Conservation (phyloP, 2,329 filamentous ascomycete species). For the Apiospora arundinis region DNA sequence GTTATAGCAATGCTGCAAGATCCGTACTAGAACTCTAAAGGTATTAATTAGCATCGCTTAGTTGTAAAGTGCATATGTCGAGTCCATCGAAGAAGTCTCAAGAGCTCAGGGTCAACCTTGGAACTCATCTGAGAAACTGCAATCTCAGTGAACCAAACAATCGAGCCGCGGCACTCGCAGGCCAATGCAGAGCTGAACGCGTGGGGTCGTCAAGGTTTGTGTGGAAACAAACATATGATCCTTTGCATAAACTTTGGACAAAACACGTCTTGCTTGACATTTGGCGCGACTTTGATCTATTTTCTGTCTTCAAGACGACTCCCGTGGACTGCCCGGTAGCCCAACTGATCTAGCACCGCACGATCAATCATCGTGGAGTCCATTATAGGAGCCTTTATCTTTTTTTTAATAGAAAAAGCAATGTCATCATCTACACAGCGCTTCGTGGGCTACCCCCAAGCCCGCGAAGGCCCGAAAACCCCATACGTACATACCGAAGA, state of each 20-base stretch:
- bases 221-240: conserved; percentile 17
- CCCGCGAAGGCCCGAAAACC: conserved; percentile 38
- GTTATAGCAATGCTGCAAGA: background rate
- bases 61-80: background rate
- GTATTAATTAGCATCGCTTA: background rate
- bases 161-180: background rate
- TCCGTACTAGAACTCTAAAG: background rate
- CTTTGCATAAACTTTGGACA: conserved; percentile 7
- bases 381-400: background rate
- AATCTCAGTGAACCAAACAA: background rate
- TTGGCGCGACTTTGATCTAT: background rate
- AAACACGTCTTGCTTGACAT: background rate
- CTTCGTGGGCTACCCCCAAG: conserved; percentile 38
- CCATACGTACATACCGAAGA: conserved; percentile 56
- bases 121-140: background rate
- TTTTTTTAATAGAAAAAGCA: background rate
- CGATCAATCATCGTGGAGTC: background rate
- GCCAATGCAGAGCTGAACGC: background rate
- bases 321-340: background rate
- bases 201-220: conserved; percentile 13
- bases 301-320: background rate
- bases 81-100: background rate
- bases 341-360: background rate
- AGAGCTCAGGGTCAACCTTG: background rate
- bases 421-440: conserved; percentile 35